Conservation (phyloP, 495 filamentous ascomycete species). For the Talaromyces ruber region DNA sequence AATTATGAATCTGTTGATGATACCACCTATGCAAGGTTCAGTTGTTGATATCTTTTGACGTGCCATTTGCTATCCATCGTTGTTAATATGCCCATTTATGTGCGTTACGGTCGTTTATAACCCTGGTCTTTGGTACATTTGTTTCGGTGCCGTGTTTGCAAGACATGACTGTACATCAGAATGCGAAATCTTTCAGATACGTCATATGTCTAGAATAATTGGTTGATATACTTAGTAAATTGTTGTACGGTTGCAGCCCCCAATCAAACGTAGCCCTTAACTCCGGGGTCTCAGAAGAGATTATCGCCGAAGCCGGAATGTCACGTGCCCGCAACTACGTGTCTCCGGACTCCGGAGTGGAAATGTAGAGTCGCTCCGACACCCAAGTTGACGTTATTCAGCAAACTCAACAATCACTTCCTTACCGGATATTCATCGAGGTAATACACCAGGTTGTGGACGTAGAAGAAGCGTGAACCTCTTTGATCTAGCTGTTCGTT, state of each 20-base stretch:
- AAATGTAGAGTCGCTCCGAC: background rate
- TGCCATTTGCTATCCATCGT: background rate
- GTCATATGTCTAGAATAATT: background rate
- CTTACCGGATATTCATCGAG: background rate
- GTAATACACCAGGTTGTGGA: background rate
- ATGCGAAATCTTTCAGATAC: background rate
- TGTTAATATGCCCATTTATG: background rate
- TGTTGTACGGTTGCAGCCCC: too few species aligned
- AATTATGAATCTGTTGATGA: slow-evolving; percentile 1
- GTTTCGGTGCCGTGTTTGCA: background rate
- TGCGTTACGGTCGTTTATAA: background rate
- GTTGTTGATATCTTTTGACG: background rate
- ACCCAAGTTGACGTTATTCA: slow-evolving; percentile 10
- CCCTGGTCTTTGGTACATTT: background rate
- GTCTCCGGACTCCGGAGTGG: background rate
- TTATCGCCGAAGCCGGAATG: background rate
- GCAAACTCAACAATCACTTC: background rate
- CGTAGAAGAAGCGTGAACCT: background rate
- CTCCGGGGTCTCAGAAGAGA: background rate
- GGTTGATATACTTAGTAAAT: background rate
- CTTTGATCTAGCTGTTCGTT: background rate
- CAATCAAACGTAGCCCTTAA: background rate
- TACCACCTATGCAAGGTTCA: background rate
- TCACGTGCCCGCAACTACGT: background rate
- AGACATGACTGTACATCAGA: background rate